Conservation (phyloP, 2,329 filamentous ascomycete genomes). For the Xenosphaeropsis pyriputrescens region DNA sequence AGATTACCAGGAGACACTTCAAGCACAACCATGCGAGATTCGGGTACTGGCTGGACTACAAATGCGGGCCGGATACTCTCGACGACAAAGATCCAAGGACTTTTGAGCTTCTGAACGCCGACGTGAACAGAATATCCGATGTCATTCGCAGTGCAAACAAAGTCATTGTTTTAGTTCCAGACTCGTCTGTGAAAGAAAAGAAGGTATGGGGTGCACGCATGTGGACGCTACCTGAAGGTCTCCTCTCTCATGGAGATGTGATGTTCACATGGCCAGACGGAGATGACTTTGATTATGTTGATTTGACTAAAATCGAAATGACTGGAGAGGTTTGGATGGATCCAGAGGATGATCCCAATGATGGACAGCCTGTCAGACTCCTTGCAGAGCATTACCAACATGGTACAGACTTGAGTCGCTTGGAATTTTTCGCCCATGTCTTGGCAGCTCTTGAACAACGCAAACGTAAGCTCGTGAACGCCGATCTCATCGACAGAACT, state of each 20-base stretch:
- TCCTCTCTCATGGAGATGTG: not conserved
- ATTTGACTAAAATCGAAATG: too few species aligned
- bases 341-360: too few species aligned
- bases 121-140: slow-evolving; percentile 1
- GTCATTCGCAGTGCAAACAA: slow-evolving; percentile 1
- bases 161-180: not conserved
- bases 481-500: not conserved
- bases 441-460: slow-evolving; percentile 9
- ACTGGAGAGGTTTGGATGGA: too few species aligned
- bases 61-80: not conserved
- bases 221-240: slow-evolving; percentile 1
- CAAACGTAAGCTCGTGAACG: not conserved
- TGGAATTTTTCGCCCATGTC: slow-evolving; percentile 10
- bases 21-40: not conserved
- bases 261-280: too few species aligned
- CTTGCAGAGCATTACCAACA: slow-evolving; percentile 13
- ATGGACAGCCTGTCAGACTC: slow-evolving; percentile 2
- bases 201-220: not conserved
- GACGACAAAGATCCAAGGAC: not conserved
- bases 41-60: not conserved
- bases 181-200: not conserved
- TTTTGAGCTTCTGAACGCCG: not conserved
- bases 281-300: too few species aligned
- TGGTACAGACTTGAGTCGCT: slow-evolving; percentile 9
- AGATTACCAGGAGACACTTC: too few species aligned